Evolutionary conservation across 1,139 yeast species (phyloP).

Genomic region (Blastobotrys indianensis): DNA sequence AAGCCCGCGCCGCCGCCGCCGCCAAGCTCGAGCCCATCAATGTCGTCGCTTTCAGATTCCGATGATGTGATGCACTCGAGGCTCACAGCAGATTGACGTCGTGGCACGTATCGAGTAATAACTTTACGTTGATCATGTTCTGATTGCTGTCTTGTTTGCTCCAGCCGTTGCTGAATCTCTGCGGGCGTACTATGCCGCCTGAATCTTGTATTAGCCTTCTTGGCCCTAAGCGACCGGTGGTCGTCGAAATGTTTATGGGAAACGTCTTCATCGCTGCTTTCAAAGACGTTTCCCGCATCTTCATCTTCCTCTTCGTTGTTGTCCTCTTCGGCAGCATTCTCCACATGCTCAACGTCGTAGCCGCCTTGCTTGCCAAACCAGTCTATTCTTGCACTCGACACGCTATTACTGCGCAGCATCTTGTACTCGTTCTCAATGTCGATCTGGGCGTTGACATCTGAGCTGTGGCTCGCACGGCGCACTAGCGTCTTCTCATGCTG

Average conservation of each 20-base stretch:
- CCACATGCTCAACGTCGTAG: constrained; percentile 3
- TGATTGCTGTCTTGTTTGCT: background rate
- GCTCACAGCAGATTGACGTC: background rate
- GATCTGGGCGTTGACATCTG: too few relatives aligned
- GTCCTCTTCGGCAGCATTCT: background rate
- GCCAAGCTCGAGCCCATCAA: too few relatives aligned
- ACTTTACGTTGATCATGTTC: background rate
- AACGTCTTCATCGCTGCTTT: background rate
- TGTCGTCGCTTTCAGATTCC: constrained; percentile 5
- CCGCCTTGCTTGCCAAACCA: background rate
- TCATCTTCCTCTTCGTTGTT: background rate
- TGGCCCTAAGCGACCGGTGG: background rate
- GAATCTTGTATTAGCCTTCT: constrained; percentile 8
- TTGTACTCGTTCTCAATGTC: too few relatives aligned
- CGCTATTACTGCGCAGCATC: too few relatives aligned
- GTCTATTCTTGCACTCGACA: too few relatives aligned
- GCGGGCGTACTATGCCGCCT: constrained; percentile 10
- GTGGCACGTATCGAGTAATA: constrained; percentile 2
- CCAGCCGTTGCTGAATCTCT: constrained; percentile 1
- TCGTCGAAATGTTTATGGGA: constrained; percentile 8
- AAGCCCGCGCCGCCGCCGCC: too few relatives aligned
- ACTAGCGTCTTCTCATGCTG: too few relatives aligned
- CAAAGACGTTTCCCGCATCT: background rate
- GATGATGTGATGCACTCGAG: constrained; percentile 1
- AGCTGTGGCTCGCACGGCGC: too few relatives aligned